Base-by-base conservation (phyloP, 2,329 filamentous ascomycete species). In the Diaporthe sp. region DNA sequence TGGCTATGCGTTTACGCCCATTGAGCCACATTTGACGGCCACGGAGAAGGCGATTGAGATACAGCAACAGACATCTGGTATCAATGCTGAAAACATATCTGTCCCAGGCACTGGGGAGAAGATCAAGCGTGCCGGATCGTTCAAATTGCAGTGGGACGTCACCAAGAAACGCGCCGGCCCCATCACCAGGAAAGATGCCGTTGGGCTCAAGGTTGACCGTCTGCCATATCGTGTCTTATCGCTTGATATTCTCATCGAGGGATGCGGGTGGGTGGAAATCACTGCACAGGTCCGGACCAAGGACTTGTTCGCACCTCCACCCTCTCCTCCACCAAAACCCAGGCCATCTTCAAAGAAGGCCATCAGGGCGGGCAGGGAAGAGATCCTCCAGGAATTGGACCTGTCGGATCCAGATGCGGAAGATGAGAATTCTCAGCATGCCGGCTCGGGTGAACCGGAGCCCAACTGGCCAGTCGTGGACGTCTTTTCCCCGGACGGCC, bases 201-300 rank as follows among this genome's bases (percentile, higher is more conserved):
- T 89, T 58, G 91, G 89, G 52, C 86, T 92, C 60, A 91, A 90
- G 73, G 88, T 93, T 0, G 91, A 94, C 2, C 85, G 87, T 22
- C 86, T 98, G 6, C 95, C 95, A 0, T 99, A 96, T 83, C 89
- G 90, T 19, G 91, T 98, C 2, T 88, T 97, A 75, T 91, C 93
- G 12, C 89, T 93, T 0, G 97, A 99, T 81, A 91, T 99, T 33
- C 86, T 99, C 19, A 92, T 99, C 67, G 96, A 98, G 82, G 95
- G 97, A 2, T 93, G 95, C 35, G 97, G 97, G 10, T 99, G 97
- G 94, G 89, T 99, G 3, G 97, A 99, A 83, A 83, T 99, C 54
- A 92, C 92, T 0, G 92, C 92, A 4, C 96, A 99, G 84, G 91
- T 97, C 13, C 91, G 96, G 68, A 90, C 87, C 22, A 89, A 84